A percentile compares a stretch with the other conserved stretches of the same genome.
phyloP scores from a whole-genome alignment of 2,329 filamentous ascomycete genomes.

The Thermochaetoides dissita region DNA sequence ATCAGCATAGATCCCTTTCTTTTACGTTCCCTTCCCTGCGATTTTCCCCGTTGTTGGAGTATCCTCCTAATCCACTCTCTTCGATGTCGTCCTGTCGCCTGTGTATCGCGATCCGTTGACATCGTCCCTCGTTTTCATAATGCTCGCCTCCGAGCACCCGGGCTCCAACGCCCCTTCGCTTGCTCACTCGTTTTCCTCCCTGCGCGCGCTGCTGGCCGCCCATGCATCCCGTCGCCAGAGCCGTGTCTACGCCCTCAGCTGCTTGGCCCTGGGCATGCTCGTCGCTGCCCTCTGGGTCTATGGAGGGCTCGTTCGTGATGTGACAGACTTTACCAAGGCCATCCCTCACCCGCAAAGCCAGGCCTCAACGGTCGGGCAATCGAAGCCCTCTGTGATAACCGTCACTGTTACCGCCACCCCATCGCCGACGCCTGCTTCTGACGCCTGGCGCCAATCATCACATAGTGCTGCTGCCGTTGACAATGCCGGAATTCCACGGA shows the following conservation, averaged over 20 bases:
- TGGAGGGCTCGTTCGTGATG: slow-evolving; percentile 2
- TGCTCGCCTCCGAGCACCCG: not conserved
- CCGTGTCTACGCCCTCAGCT: slow-evolving; percentile 2
- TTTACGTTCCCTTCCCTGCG: no score
- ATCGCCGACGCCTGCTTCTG: not conserved
- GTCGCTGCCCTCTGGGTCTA: slow-evolving; percentile 2
- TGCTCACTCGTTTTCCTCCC: not conserved
- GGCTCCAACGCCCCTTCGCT: not conserved
- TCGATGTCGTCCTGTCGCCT: not conserved
- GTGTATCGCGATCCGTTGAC: not conserved
- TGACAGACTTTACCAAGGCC: slow-evolving; percentile 1
- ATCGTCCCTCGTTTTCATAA: not conserved
- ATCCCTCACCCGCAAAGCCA: not conserved
- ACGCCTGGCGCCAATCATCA: not conserved
- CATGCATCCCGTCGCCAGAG: slow-evolving; percentile 1
- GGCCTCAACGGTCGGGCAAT: not conserved
- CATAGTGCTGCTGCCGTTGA: not conserved
- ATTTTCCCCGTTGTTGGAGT: not conserved
- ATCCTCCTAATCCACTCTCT: not conserved
- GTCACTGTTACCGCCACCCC: not conserved
- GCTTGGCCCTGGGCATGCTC: slow-evolving; percentile 1
- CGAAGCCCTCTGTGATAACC: not conserved
- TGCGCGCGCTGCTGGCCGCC: slow-evolving; percentile 2
- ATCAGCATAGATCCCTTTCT: no score
- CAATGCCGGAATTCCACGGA: slow-evolving; percentile 10